phyloP scores from a whole-genome alignment of 305 asterid species.

The Fraxinus platypoda region DNA sequence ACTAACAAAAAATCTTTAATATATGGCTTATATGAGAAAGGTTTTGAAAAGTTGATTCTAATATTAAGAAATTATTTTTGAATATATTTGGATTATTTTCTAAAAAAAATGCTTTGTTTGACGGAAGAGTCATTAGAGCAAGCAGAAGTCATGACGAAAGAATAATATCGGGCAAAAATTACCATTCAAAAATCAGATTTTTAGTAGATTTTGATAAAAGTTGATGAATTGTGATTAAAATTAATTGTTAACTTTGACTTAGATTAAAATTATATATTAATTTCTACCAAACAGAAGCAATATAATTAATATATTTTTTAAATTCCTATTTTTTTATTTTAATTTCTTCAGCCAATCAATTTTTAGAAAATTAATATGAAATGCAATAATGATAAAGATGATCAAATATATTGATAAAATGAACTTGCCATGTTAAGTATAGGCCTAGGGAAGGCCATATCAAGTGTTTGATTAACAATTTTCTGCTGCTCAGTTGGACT shows the following conservation, averaged over 20 bases:
- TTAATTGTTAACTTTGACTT: no score
- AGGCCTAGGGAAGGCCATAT: slow-evolving; percentile 61
- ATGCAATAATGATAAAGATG: not conserved
- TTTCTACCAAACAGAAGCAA: not conserved
- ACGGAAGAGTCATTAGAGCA: no score
- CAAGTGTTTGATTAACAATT: slow-evolving; percentile 51
- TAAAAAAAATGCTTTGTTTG: not conserved
- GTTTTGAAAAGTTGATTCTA: not conserved
- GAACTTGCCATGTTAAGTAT: slow-evolving; percentile 64
- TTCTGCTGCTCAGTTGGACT: slow-evolving; percentile 42
- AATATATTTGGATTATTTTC: no score
- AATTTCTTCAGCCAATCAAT: not conserved
- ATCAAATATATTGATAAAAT: not conserved
- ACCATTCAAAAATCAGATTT: no score
- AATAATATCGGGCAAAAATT: no score
- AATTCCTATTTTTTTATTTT: not conserved
- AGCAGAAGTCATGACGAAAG: no score
- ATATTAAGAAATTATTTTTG: no score
- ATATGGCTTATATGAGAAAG: not conserved
- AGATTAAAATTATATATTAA: no score
- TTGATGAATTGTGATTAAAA: no score
- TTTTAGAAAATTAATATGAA: not conserved
- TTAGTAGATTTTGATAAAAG: no score
- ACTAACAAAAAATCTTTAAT: not conserved
- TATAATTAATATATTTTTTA: not conserved